Conservation (phyloP, 805 yeast genomes). For the Kregervanrija fluxuum region DNA sequence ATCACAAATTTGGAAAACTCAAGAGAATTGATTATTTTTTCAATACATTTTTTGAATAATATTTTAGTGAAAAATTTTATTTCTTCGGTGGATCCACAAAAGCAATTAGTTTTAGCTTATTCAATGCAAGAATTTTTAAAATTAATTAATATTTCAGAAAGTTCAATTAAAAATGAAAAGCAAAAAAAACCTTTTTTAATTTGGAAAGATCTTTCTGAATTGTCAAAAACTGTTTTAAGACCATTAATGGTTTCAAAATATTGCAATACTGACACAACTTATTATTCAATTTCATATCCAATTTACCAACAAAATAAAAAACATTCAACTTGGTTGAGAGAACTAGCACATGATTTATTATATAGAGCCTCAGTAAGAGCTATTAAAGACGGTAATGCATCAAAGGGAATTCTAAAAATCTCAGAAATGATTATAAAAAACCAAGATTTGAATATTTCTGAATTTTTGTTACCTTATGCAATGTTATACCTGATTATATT, state of each 20-base stretch:
- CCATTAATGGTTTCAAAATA: slow-evolving; percentile 75
- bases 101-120: slow-evolving; percentile 76
- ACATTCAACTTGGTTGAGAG: slow-evolving; percentile 66
- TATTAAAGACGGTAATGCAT: too few relatives aligned
- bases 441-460: slow-evolving; percentile 63
- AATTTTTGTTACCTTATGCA: slow-evolving; percentile 70
- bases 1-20: slow-evolving; percentile 57
- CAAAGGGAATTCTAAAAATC: too few relatives aligned
- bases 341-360: slow-evolving; percentile 60
- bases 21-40: slow-evolving; percentile 56
- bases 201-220: slow-evolving; percentile 60
- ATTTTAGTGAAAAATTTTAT: slow-evolving; percentile 78
- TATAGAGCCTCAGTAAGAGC: slow-evolving; percentile 29
- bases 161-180: slow-evolving; percentile 17
- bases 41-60: slow-evolving; percentile 56
- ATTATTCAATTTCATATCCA: slow-evolving; percentile 51
- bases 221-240: slow-evolving; percentile 62
- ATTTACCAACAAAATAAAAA: slow-evolving; percentile 48
- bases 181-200: slow-evolving; percentile 26
- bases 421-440: slow-evolving; percentile 47
- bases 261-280: slow-evolving; percentile 41
- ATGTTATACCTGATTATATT: slow-evolving; percentile 48
- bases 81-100: slow-evolving; percentile 82
- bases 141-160: slow-evolving; percentile 38
- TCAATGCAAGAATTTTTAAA: slow-evolving; percentile 83